phyloP scores from a whole-genome alignment of 139 green algal species.

The Spirogloea muscicola region DNA sequence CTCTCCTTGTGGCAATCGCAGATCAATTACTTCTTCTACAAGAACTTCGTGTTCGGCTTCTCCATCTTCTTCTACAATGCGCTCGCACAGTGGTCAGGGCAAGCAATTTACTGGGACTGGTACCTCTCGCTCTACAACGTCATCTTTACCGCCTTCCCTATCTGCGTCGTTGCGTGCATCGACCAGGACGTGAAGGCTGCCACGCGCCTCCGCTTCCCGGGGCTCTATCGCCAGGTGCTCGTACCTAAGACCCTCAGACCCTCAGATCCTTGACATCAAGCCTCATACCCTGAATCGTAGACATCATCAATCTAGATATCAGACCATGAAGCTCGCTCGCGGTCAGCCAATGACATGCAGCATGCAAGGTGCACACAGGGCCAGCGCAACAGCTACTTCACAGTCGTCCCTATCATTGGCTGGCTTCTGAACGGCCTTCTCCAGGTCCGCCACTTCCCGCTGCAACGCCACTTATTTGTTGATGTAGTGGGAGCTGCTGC shows the following conservation, averaged over 20 bases:
- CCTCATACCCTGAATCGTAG: too few relatives aligned
- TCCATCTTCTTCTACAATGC: constrained; percentile 58
- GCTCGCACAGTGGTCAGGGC: constrained; percentile 20
- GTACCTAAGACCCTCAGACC: too few relatives aligned
- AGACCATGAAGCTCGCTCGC: too few relatives aligned
- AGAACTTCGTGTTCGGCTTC: constrained; percentile 92
- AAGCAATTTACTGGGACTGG: constrained; percentile 47
- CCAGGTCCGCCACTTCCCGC: too few relatives aligned
- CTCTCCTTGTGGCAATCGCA: too few relatives aligned
- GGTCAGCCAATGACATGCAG: too few relatives aligned
- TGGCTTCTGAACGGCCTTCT: constrained; percentile 52
- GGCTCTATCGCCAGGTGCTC: constrained; percentile 18
- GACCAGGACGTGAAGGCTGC: constrained; percentile 52
- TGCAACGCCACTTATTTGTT: too few relatives aligned
- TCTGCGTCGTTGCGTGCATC: constrained; percentile 52
- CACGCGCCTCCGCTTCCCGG: constrained; percentile 14
- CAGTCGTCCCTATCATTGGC: background rate
- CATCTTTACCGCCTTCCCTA: constrained; percentile 59
- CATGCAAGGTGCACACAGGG: too few relatives aligned
- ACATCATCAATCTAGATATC: too few relatives aligned
- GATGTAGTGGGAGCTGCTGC: too few relatives aligned
- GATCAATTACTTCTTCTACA: constrained; percentile 98
- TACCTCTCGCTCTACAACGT: constrained; percentile 59
- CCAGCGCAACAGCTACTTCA: constrained; percentile 50
- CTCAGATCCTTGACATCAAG: too few relatives aligned